Evolutionary conservation across 345 rosid genomes (phyloP).

Genomic region (Turnera subulata): DNA sequence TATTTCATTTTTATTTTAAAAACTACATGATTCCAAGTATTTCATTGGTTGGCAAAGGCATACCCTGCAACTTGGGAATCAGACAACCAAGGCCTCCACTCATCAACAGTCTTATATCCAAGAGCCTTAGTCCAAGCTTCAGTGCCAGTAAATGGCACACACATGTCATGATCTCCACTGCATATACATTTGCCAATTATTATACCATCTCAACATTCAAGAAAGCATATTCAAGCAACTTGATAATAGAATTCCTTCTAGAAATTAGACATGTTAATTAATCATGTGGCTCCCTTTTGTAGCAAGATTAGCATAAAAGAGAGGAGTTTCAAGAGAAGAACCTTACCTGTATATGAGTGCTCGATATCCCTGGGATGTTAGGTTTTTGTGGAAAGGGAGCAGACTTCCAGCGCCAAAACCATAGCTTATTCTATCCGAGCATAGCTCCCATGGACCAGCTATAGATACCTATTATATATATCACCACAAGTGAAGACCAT

Average conservation of each 20-base stretch:
- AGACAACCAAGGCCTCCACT: conserved; percentile 85
- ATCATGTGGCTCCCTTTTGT: too few species aligned
- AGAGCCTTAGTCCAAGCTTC: conserved; percentile 87
- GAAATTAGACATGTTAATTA: too few species aligned
- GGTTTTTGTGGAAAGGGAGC: conserved; percentile 39
- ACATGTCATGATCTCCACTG: conserved; percentile 96
- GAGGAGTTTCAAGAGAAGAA: not conserved
- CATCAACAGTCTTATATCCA: conserved; percentile 64
- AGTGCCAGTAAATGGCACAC: conserved; percentile 84
- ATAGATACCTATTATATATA: conserved; percentile 12
- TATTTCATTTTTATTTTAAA: not conserved
- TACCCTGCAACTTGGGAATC: conserved; percentile 76
- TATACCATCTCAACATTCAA: not conserved
- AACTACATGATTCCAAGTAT: not conserved
- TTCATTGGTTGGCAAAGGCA: too few species aligned
- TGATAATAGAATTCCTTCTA: too few species aligned
- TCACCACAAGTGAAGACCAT: too few species aligned
- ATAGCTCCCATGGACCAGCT: conserved; percentile 46
- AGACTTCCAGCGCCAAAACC: conserved; percentile 34
- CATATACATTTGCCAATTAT: not conserved
- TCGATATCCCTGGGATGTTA: conserved; percentile 43
- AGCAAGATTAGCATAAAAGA: too few species aligned
- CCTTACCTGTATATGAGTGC: conserved; percentile 54
- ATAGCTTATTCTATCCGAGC: conserved; percentile 27
- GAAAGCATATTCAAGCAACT: too few species aligned